Percentiles rank a stretch among this genome's conserved stretches.
These are phyloP conservation scores for Oryza coarctata DNA, from an alignment of 176 grass and related monocot species.

Conservation along the genomic window DNA sequence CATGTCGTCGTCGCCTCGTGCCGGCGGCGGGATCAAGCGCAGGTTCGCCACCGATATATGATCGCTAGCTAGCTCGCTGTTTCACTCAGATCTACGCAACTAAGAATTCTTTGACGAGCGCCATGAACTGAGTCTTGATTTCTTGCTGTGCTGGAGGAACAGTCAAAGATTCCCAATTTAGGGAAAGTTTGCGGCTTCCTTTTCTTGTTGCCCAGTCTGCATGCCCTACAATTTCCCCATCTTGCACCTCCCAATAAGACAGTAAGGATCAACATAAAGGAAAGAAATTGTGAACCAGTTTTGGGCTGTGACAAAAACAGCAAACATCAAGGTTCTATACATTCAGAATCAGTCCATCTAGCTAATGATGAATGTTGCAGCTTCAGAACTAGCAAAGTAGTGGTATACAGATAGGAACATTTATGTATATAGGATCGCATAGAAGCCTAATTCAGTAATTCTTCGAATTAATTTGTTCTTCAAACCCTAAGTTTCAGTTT, in stretches of 20 bases:
- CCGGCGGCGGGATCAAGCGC: conserved; percentile 64
- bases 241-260: conserved; percentile 32
- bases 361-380: not conserved
- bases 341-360: not conserved
- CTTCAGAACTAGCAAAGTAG: not conserved
- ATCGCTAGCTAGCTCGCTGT: conserved; percentile 2
- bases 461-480: not conserved
- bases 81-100: conserved; percentile 31
- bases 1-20: conserved; percentile 50
- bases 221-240: conserved; percentile 35
- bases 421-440: not conserved
- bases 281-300: not conserved
- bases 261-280: not conserved
- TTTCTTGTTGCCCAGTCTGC: conserved; percentile 5
- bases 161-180: conserved; percentile 25
- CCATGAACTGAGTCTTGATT: conserved; percentile 14
- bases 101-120: conserved; percentile 5
- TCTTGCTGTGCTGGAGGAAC: not conserved
- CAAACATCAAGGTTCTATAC: conserved; percentile 4
- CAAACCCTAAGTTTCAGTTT: conserved; percentile 35
- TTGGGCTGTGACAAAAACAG: conserved; percentile 16
- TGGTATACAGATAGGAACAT: not conserved
- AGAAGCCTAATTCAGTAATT: not conserved
- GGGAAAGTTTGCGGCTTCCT: conserved; percentile 32
- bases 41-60: conserved; percentile 45